Evolutionary conservation across 305 asterid genomes (phyloP).

Genomic region (Fraxinus paxiana): DNA sequence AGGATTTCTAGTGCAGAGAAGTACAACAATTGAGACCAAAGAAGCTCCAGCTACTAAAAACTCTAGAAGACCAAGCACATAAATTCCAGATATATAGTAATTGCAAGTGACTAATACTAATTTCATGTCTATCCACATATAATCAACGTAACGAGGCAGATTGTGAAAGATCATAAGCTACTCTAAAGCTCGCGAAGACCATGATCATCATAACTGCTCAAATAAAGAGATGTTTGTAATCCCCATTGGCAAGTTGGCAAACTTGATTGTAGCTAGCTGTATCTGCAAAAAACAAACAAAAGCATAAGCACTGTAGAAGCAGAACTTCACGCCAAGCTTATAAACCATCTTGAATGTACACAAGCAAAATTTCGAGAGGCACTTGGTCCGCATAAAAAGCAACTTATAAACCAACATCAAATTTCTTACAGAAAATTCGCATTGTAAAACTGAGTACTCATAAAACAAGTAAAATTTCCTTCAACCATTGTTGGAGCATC

Average conservation of each 20-base stretch:
- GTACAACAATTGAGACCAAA: neutral
- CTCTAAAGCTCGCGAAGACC: neutral
- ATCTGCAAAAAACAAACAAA: constrained; percentile 39
- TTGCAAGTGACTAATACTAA: neutral
- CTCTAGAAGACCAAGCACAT: neutral
- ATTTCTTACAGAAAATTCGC: neutral
- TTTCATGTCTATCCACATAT: neutral
- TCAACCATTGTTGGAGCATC: neutral
- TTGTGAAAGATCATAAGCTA: neutral
- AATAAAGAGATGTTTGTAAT: constrained; percentile 54
- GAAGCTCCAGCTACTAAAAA: neutral
- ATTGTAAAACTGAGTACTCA: neutral
- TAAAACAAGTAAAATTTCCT: neutral
- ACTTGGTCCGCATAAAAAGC: neutral
- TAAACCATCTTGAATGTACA: neutral
- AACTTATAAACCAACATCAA: constrained; percentile 10
- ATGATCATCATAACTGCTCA: constrained; percentile 18
- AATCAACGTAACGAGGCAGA: neutral
- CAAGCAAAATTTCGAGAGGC: neutral
- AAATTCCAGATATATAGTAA: neutral
- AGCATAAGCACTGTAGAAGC: neutral
- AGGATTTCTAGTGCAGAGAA: neutral
- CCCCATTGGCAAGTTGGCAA: constrained; percentile 63
- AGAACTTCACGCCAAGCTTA: neutral
- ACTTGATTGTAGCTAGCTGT: constrained; percentile 41